These are phyloP conservation scores for Nyctanthes arbortristis DNA, from an alignment of 257 asterid genomes.

Conservation along the genomic window DNA sequence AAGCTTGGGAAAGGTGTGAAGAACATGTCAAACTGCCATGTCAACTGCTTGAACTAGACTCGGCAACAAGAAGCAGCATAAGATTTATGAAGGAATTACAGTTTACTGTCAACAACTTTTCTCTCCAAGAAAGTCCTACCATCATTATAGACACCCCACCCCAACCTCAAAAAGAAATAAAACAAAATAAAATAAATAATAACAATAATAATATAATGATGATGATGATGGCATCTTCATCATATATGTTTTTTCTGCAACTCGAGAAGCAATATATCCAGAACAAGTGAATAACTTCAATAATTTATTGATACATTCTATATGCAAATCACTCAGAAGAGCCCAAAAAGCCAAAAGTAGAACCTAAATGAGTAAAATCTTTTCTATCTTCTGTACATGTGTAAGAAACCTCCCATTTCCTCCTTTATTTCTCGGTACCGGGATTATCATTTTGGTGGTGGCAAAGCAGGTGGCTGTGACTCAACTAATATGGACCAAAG, in stretches of 20 bases:
- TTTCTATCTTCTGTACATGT: slow-evolving; percentile 47
- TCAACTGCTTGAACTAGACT: slow-evolving; percentile 40
- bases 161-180: too few relatives aligned
- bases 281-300: slow-evolving; percentile 23
- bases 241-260: background rate
- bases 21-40: slow-evolving; percentile 33
- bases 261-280: slow-evolving; percentile 6
- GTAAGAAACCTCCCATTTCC: slow-evolving; percentile 32
- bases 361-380: slow-evolving; percentile 22
- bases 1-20: slow-evolving; percentile 25
- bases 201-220: too few relatives aligned
- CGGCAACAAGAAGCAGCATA: slow-evolving; percentile 31
- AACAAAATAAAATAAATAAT: too few relatives aligned
- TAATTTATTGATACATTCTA: slow-evolving; percentile 36
- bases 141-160: too few relatives aligned
- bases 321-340: slow-evolving; percentile 33
- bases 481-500: slow-evolving; percentile 94
- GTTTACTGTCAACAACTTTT: background rate
- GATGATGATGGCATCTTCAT: too few relatives aligned
- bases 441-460: slow-evolving; percentile 49
- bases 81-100: slow-evolving; percentile 5
- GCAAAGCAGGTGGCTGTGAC: slow-evolving; percentile 69
- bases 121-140: too few relatives aligned
- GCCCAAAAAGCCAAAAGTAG: slow-evolving; percentile 27
- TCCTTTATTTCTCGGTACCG: slow-evolving; percentile 20